These are phyloP conservation scores for Candida ponderosae DNA, from an alignment of 805 yeast species.

Conservation along the genomic window DNA sequence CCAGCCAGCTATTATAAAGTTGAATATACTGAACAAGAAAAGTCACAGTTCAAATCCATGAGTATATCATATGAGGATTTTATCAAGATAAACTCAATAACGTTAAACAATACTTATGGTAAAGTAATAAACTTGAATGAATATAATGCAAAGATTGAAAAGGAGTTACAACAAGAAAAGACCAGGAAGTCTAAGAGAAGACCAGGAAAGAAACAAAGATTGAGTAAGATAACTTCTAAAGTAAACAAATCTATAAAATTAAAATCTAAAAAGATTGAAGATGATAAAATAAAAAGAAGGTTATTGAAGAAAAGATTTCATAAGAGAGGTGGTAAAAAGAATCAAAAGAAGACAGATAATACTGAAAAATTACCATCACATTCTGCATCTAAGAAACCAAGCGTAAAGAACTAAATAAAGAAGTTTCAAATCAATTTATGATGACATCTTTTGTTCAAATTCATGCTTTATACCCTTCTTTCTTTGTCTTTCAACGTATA, in stretches of 20 bases:
- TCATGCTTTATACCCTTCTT: slow-evolving; percentile 79
- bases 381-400: no score
- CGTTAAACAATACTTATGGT: slow-evolving; percentile 3
- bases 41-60: slow-evolving; percentile 2
- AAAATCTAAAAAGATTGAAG: slow-evolving; percentile 5
- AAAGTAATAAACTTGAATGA: slow-evolving; percentile 9
- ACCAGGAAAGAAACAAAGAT: slow-evolving; percentile 20
- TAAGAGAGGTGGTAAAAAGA: slow-evolving; percentile 18
- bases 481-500: slow-evolving; percentile 80
- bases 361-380: no score
- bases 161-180: slow-evolving; percentile 4
- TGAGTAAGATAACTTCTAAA: slow-evolving; percentile 6
- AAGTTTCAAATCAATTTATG: no score
- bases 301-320: slow-evolving; percentile 15
- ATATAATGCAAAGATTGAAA: slow-evolving; percentile 9
- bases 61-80: slow-evolving; percentile 15
- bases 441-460: slow-evolving; percentile 30
- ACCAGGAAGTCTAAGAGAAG: slow-evolving; percentile 7
- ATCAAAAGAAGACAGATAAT: slow-evolving; percentile 10
- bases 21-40: slow-evolving; percentile 3
- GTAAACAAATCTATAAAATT: slow-evolving; percentile 1
- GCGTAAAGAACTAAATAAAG: no score
- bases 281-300: slow-evolving; percentile 7
- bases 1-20: slow-evolving; percentile 16
- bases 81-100: neutral